Evolutionary conservation across 140 eudicot species (phyloP), one percentile per base, ranked within the genome.

Genomic region (Erigeron philadelphicus): DNA sequence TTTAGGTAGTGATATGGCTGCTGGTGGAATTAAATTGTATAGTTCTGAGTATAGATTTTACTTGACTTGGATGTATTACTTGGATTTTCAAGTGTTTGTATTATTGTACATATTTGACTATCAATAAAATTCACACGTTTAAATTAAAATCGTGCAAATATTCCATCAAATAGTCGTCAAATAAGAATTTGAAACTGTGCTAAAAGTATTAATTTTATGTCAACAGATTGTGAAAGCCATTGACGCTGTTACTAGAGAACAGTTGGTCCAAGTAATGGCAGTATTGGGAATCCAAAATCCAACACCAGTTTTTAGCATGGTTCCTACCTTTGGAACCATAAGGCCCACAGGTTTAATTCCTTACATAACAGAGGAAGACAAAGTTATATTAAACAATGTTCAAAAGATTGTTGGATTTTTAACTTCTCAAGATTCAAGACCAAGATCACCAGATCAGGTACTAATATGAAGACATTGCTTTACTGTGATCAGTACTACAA

Each of bases 211-310:
- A 43, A 12, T 38, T 46, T 64, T 8, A 53, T 69, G 64, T 61
- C 19, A 72, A 49, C 86, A 94, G 99, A 78, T 94, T 72, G 99
- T 94, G 84, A 94, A 94, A 80, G 99, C 95, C 19, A 89, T 94
- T 15, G 99, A 94, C 75, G 99, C 97, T 13, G 75, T 94, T 62
- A 71, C 89, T 2, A 89, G 99, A 79, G 95, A 94, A 74, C 99
- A 94, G 81, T 80, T 94, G 75, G 95, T 94, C 76, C 92, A 87
- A 65, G 61, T 85, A 44, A 80, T 82, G 90, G 76, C 91, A 66
- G 64, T 78, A 75, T 65, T 89, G 52, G 95, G 97, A 25, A 78
- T 93, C 75, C 82, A 80, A 83, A 93, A 80, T 77, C 81, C 79
- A 25, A 44, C 86, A 46, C 94, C 95, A 6, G 70, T 93, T 69